Conservation (phyloP, 139 green algal species). For the Zygnema cylindricum region DNA sequence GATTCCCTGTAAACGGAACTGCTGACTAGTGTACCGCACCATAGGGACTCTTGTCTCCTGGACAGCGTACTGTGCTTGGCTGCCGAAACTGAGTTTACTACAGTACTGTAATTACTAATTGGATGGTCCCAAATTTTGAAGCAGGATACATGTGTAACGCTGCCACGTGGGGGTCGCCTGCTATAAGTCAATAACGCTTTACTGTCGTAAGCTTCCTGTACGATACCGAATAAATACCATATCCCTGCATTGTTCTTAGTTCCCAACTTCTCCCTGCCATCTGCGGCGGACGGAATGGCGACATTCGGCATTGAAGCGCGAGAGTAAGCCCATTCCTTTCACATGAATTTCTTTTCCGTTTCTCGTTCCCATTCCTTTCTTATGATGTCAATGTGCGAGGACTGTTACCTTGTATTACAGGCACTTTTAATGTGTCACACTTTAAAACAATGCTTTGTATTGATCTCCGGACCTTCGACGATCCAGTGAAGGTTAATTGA, state of each 20-base stretch:
- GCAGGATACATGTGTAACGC: no score
- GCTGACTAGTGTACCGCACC: no score
- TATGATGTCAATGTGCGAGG: neutral
- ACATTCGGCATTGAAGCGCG: slow-evolving; percentile 49
- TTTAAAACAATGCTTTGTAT: neutral
- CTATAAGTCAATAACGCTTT: no score
- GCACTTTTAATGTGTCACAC: neutral
- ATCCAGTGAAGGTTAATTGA: neutral
- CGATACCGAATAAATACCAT: no score
- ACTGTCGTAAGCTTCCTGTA: no score
- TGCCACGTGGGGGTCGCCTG: no score
- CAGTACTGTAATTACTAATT: no score
- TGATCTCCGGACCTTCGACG: neutral
- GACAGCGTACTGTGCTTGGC: no score
- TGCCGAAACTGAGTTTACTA: no score
- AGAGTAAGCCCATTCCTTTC: slow-evolving; percentile 31
- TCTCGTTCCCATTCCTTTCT: neutral
- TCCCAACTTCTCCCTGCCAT: neutral
- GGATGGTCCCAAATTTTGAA: no score
- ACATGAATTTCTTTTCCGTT: neutral
- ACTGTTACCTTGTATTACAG: neutral
- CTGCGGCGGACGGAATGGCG: slow-evolving; percentile 19
- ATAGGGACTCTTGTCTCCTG: no score
- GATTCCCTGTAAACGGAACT: no score
- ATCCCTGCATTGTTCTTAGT: neutral